Evolutionary conservation across 2,329 filamentous ascomycete species (phyloP), one percentile per base, ranked within the genome.

Genomic region (Tolypocladium cylindrosporum): DNA sequence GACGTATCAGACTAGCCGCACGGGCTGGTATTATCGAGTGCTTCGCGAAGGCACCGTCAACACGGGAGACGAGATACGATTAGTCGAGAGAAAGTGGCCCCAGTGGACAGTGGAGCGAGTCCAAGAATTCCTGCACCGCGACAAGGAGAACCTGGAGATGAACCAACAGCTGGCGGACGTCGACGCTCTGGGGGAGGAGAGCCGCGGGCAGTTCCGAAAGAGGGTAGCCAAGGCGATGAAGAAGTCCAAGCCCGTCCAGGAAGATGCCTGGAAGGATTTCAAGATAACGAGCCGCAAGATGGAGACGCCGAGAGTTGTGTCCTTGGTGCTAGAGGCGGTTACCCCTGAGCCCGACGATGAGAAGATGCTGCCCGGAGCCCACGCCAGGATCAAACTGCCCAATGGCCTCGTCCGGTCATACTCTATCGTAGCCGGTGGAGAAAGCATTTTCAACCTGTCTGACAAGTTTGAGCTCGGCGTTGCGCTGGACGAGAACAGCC

Each of bases 21-120:
- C 84, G 0, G 85, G 85, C 0, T 88, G 84, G 85, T 82, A 87
- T 66, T 87, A 87, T 62, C 79, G 84, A 2, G 80, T 88, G 1
- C 65, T 87, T 19, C 71, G 73, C 3, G 76, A 80, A 39, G 85
- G 86, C 0, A 71, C 66, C 0, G 77, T 88, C 48, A 68, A 74
- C 21, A 75, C 76, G 0, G 85, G 85, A 9, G 83, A 87, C 63
- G 72, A 76, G 63, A 79, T 88, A 60, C 69, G 68, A 5, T 71
- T 88, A 0, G 70, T 85, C 0, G 77, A 82, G 67, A 74, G 85
- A 14, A 74, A 68, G 24, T 74, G 81, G 70, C 83, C 84, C 0
- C 64, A 74, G 45, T 88, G 85, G 86, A 85, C 84, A 0, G 77
- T 88, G 40, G 81, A 84, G 66, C 74, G 79, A 13, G 72, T 88